phyloP scores from a whole-genome alignment of 306 rosid species.

The Geum urbanum region DNA sequence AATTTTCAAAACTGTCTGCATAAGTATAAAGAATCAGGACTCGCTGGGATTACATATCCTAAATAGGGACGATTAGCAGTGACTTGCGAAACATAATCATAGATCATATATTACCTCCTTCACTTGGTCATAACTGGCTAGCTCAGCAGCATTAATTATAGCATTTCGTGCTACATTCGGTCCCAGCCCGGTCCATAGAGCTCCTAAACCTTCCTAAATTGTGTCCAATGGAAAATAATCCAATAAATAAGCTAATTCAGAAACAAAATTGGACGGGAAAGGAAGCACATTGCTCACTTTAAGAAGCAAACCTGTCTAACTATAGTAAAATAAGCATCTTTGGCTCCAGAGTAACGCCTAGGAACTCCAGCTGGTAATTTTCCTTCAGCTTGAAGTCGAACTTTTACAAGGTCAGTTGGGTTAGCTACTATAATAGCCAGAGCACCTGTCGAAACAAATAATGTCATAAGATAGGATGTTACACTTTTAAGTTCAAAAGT shows the following conservation, averaged over 20 bases:
- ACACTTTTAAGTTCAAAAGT: neutral
- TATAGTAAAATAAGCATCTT: slow-evolving; percentile 79
- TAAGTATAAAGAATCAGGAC: slow-evolving; percentile 71
- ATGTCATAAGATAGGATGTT: neutral
- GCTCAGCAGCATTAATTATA: slow-evolving; percentile 89
- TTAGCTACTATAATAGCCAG: slow-evolving; percentile 78
- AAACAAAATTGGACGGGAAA: neutral
- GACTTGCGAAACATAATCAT: slow-evolving; percentile 11
- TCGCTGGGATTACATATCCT: slow-evolving; percentile 40
- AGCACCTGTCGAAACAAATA: slow-evolving; percentile 60
- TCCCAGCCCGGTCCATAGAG: slow-evolving; percentile 96
- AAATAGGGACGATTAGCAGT: slow-evolving; percentile 14
- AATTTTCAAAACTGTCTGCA: slow-evolving; percentile 98
- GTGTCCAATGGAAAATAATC: slow-evolving; percentile 4
- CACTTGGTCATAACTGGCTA: slow-evolving; percentile 96
- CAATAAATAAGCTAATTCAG: neutral
- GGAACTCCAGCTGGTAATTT: slow-evolving; percentile 76
- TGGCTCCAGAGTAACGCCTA: slow-evolving; percentile 82
- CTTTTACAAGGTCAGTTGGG: slow-evolving; percentile 94
- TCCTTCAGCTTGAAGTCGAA: slow-evolving; percentile 95
- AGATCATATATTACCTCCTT: slow-evolving; percentile 55
- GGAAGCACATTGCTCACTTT: neutral
- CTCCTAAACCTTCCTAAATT: slow-evolving; percentile 77
- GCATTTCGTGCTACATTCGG: slow-evolving; percentile 90
- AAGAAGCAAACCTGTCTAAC: slow-evolving; percentile 57